A percentile compares a stretch with the other conserved stretches of the same genome.
phyloP scores from a whole-genome alignment of 371 early-diverging fungal species.

The Apophysomyces ossiformis region DNA sequence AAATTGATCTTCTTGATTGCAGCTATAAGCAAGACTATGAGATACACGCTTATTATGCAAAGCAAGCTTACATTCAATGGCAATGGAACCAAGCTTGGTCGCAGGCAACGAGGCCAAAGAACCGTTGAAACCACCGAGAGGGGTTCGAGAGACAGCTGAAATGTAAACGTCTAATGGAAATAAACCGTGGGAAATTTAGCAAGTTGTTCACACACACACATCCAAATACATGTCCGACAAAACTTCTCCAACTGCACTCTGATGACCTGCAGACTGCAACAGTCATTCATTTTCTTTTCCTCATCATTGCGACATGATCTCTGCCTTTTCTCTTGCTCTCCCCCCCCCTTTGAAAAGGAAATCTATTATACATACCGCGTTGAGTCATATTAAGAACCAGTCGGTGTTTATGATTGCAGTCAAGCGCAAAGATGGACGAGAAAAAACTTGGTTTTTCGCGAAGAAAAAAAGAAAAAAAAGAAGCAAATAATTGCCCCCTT shows the following conservation, averaged over 20 bases:
- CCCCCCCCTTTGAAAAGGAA: not conserved
- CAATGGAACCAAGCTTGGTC: conserved; percentile 85
- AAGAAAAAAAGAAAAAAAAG: not conserved
- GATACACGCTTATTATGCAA: not conserved
- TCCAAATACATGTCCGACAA: not conserved
- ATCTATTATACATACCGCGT: not conserved
- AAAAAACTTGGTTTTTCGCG: conserved; percentile 9
- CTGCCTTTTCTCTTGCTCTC: not conserved
- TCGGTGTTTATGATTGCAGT: not conserved
- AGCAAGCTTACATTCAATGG: conserved; percentile 78
- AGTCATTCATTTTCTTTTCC: not conserved
- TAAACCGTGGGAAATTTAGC: conserved; percentile 7
- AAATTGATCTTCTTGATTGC: conserved; percentile 77
- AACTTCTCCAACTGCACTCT: not conserved
- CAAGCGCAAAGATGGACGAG: not conserved
- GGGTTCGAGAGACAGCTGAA: conserved; percentile 89
- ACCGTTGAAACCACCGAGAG: conserved; percentile 93
- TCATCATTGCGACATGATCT: no score
- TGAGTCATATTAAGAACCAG: not conserved
- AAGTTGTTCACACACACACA: not conserved
- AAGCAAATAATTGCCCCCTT: not conserved
- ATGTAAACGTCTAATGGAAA: conserved; percentile 79
- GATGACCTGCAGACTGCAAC: not conserved
- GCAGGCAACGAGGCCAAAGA: conserved; percentile 87
- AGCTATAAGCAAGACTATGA: conserved; percentile 39